These are phyloP conservation scores for Thraustotheca clavata DNA, from an alignment of 352 stramenopile species.

Conservation along the genomic window DNA sequence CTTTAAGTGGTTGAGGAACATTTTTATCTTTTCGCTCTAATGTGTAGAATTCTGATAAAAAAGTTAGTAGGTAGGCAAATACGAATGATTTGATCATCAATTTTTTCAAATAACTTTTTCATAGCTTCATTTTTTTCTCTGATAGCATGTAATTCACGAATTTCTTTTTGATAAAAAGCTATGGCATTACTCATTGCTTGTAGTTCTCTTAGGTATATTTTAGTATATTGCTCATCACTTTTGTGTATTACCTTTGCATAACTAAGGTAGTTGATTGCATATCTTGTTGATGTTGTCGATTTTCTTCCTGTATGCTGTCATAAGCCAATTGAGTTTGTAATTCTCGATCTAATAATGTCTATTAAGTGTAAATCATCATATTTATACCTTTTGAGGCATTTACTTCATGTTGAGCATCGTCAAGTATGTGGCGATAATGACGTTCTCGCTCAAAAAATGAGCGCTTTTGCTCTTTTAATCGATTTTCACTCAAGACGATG, in stretches of 20 bases:
- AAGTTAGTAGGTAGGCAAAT: not conserved
- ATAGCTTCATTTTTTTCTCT: not conserved
- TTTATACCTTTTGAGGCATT: not conserved
- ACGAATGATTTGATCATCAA: not conserved
- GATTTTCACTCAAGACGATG: not conserved
- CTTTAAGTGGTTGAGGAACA: not conserved
- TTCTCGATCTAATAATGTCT: not conserved
- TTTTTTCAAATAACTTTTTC: slow-evolving; percentile 10
- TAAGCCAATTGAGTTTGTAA: not conserved
- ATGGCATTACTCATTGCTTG: slow-evolving; percentile 16
- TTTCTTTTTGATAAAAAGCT: slow-evolving; percentile 14
- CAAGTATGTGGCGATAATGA: not conserved
- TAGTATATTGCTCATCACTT: not conserved
- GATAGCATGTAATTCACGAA: slow-evolving; percentile 2
- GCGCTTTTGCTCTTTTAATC: not conserved
- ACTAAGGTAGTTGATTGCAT: slow-evolving; percentile 1
- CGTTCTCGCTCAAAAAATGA: not conserved
- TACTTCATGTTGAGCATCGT: not conserved
- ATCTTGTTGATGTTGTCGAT: not conserved
- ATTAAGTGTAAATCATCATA: not conserved
- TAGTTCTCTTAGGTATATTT: slow-evolving; percentile 3
- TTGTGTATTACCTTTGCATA: slow-evolving; percentile 2
- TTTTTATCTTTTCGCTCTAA: not conserved
- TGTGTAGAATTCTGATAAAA: too few relatives aligned
- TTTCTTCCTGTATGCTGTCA: not conserved